phyloP scores from a whole-genome alignment of 2,329 filamentous ascomycete genomes.

The Colletotrichum navitas region DNA sequence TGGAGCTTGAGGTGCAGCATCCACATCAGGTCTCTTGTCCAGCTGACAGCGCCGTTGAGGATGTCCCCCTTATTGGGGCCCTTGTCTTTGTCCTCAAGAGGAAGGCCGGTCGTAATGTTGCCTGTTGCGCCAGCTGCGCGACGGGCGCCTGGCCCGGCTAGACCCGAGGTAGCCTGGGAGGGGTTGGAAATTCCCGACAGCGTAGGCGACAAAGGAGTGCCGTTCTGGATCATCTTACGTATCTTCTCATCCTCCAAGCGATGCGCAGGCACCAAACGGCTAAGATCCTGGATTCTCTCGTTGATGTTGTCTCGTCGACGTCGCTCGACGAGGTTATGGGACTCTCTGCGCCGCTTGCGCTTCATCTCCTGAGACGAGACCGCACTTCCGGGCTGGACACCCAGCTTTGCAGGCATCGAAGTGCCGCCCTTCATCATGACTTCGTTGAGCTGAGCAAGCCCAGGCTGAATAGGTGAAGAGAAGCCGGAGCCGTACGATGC shows the following conservation, averaged over 20 bases:
- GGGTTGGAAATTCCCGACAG: slow-evolving; percentile 77
- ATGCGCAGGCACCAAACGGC: slow-evolving; percentile 91
- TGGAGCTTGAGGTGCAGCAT: slow-evolving; percentile 89
- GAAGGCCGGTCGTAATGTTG: slow-evolving; percentile 92
- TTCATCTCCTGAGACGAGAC: slow-evolving; percentile 93
- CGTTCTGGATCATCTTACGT: slow-evolving; percentile 93
- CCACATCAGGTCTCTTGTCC: slow-evolving; percentile 99
- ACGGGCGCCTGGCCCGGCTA: slow-evolving; percentile 86
- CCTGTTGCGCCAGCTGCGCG: slow-evolving; percentile 79
- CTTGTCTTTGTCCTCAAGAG: slow-evolving; percentile 97
- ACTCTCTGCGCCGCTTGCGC: slow-evolving; percentile 89
- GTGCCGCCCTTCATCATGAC: slow-evolving; percentile 89
- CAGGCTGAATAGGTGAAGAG: slow-evolving; percentile 80
- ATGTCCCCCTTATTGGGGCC: slow-evolving; percentile 99
- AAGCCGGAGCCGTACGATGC: slow-evolving; percentile 92
- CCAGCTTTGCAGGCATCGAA: slow-evolving; percentile 90
- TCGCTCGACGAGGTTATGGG: slow-evolving; percentile 96
- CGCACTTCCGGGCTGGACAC: slow-evolving; percentile 59
- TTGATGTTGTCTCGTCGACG: slow-evolving; percentile 98
- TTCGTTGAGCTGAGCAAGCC: slow-evolving; percentile 85
- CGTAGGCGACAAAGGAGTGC: slow-evolving; percentile 87
- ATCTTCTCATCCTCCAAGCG: slow-evolving; percentile 97
- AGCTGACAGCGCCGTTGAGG: slow-evolving; percentile 94
- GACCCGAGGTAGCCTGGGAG: slow-evolving; percentile 84
- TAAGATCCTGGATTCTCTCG: slow-evolving; percentile 96